Evolutionary conservation across 169 alveolate species (phyloP).

Genomic region (Eimeria brunetti): DNA sequence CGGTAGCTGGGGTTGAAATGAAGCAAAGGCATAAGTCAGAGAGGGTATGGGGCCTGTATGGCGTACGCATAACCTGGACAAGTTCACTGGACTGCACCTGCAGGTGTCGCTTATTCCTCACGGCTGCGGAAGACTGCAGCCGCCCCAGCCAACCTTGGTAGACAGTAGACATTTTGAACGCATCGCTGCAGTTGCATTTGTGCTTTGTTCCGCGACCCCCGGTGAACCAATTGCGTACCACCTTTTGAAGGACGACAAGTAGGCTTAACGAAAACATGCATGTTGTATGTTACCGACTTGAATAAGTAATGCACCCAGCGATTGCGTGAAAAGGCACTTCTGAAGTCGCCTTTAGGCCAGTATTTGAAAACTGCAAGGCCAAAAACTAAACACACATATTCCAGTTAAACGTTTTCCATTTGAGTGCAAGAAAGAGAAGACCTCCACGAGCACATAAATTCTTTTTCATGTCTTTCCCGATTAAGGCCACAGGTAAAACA

Average conservation of each 20-base stretch:
- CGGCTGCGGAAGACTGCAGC: not conserved
- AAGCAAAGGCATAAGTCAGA: too few species aligned
- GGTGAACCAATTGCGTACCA: not conserved
- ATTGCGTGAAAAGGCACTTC: too few species aligned
- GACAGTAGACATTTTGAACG: too few species aligned
- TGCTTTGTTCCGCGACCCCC: not conserved
- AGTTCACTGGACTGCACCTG: not conserved
- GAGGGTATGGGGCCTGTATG: too few species aligned
- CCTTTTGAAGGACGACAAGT: not conserved
- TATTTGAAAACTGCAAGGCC: not conserved
- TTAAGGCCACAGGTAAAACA: not conserved
- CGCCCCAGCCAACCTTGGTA: not conserved
- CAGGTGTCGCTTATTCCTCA: not conserved
- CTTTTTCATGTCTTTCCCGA: not conserved
- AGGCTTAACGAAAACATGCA: too few species aligned
- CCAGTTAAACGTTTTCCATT: too few species aligned
- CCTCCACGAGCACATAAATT: too few species aligned
- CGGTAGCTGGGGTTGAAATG: too few species aligned
- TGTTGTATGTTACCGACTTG: not conserved
- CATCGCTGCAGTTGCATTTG: not conserved
- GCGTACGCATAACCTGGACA: too few species aligned
- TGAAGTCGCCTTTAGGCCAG: too few species aligned
- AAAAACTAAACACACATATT: too few species aligned
- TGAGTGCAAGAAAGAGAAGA: too few species aligned
- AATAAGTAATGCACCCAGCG: not conserved